Conservation (phyloP, 768 basidiomycete genomes). For the Xerocomus brunneocitrinus region DNA sequence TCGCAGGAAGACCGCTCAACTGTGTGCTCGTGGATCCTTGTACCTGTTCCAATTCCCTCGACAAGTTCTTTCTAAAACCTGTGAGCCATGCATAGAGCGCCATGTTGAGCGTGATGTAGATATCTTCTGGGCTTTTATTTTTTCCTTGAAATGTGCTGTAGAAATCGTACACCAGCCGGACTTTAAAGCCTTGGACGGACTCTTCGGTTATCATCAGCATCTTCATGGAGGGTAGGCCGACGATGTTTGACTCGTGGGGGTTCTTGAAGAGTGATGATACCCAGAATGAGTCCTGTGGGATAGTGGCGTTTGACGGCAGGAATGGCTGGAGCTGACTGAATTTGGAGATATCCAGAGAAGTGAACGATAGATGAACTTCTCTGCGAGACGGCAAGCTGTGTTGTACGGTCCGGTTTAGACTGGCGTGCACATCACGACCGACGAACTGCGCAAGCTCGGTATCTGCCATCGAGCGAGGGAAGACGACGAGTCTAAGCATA, state of each 20-base stretch:
- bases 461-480: conserved; percentile 77
- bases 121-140: conserved; percentile 60
- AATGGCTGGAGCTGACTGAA: conserved; percentile 58
- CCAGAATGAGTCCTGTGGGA: conserved; percentile 51
- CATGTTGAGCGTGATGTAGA: conserved; percentile 83
- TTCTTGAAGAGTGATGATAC: conserved; percentile 55
- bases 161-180: conserved; percentile 62
- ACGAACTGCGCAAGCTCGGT: conserved; percentile 72
- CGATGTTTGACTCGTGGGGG: conserved; percentile 67
- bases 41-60: conserved; percentile 74
- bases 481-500: conserved; percentile 63
- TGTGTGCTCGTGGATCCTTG: conserved; percentile 52
- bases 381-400: conserved; percentile 49
- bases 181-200: conserved; percentile 34
- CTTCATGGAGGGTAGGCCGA: conserved; percentile 76
- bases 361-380: conserved; percentile 67
- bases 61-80: conserved; percentile 66
- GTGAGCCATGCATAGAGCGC: conserved; percentile 80
- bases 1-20: conserved; percentile 30
- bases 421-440: conserved; percentile 63
- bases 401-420: conserved; percentile 58
- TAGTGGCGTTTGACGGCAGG: conserved; percentile 35
- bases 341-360: conserved; percentile 72
- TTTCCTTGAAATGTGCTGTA: conserved; percentile 62
- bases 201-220: conserved; percentile 80